Evolutionary conservation across 1,284 basidiomycete genomes (phyloP).

Genomic region (Cutaneotrichosporon dermatis): DNA sequence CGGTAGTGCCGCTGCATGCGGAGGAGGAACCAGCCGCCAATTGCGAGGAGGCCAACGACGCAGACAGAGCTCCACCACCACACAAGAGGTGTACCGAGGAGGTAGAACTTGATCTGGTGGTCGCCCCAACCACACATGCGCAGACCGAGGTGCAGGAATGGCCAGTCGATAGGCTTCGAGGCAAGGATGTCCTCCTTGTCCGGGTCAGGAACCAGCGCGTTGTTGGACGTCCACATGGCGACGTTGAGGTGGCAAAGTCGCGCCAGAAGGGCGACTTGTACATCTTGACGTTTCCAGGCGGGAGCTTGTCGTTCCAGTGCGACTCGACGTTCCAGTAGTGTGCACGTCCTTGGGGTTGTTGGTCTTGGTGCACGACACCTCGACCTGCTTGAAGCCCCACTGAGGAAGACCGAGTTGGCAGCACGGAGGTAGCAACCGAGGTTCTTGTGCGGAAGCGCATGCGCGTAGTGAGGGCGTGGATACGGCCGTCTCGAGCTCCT

Average conservation of each 20-base stretch:
- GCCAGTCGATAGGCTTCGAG: constrained; percentile 89
- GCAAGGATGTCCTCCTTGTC: constrained; percentile 98
- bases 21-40: constrained; percentile 68
- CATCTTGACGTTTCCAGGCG: constrained; percentile 71
- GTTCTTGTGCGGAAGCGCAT: constrained; percentile 75
- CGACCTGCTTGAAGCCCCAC: constrained; percentile 99
- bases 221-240: constrained; percentile 99
- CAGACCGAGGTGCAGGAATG: constrained; percentile 77
- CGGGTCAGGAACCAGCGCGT: constrained; percentile 91
- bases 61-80: constrained; percentile 81
- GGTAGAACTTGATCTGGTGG: constrained; percentile 81
- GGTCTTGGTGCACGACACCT: constrained; percentile 88
- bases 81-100: constrained; percentile 85
- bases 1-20: constrained; percentile 81
- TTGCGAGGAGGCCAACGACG: constrained; percentile 58
- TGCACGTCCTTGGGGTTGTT: constrained; percentile 76
- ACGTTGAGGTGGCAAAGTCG: constrained; percentile 98
- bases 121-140: constrained; percentile 98
- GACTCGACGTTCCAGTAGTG: constrained; percentile 98
- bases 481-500: constrained; percentile 58
- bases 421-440: constrained; percentile 87
- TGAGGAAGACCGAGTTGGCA: constrained; percentile 86
- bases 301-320: constrained; percentile 89
- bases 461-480: constrained; percentile 86
- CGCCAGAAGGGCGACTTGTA: constrained; percentile 90